Evolutionary conservation across 2,329 filamentous ascomycete species (phyloP).

Genomic region (Ophiostoma sp.): DNA sequence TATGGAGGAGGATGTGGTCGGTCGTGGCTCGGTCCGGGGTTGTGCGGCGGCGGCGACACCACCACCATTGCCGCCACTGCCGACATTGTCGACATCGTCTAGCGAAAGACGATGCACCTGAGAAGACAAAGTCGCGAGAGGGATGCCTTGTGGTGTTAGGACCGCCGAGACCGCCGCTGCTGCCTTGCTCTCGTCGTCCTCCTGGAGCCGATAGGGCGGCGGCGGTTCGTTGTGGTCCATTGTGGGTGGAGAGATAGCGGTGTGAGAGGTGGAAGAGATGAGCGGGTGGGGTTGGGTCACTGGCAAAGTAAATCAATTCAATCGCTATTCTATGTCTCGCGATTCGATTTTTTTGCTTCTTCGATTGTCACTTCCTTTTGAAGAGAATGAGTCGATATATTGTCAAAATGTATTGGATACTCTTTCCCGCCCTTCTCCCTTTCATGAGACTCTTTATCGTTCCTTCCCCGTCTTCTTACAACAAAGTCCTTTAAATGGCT

Average conservation of each 20-base stretch:
- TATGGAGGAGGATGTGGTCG: neutral
- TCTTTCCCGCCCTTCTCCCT: neutral
- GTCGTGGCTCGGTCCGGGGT: neutral
- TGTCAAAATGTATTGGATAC: neutral
- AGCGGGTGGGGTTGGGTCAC: too few species aligned
- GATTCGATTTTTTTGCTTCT: neutral
- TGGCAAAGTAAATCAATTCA: too few species aligned
- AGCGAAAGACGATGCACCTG: neutral
- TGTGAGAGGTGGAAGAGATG: neutral
- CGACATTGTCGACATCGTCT: neutral
- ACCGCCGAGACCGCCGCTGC: neutral
- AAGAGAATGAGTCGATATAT: neutral
- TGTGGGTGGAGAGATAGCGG: neutral
- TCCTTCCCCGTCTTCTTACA: neutral
- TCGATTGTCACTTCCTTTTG: neutral
- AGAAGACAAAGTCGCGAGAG: neutral
- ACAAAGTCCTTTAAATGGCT: neutral
- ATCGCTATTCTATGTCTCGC: neutral
- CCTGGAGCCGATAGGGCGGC: slow-evolving; percentile 12
- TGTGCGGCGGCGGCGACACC: neutral
- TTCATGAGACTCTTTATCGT: neutral
- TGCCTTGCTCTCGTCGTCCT: slow-evolving; percentile 6
- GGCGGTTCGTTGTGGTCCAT: slow-evolving; percentile 16
- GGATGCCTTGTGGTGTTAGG: neutral
- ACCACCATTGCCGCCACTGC: neutral